Base-by-base conservation (phyloP, 495 filamentous ascomycete species). In the Penicillium cinerascens region DNA sequence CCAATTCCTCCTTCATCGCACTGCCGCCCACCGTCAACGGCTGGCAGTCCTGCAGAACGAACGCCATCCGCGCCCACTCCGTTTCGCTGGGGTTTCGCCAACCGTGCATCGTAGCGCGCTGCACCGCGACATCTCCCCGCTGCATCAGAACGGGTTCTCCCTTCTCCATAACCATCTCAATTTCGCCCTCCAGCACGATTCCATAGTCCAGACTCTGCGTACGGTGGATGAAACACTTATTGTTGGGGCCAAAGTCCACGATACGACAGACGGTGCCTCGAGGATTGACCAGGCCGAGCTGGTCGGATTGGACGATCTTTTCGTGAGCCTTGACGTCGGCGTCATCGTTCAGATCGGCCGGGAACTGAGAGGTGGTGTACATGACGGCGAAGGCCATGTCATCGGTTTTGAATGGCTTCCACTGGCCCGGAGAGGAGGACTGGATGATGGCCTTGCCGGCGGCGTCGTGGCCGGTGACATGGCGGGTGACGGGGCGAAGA, bases 171-270 rank as follows among this genome's bases (percentile, higher is more conserved):
- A 87, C 83, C 70, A 91, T 88, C 63, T 91, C 88, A 43, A 92
- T 37, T 58, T 79, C 63, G 0, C 89, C 89, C 61, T 91, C 87
- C n/a, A 93, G 51, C 22, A 93, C 80, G 49, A 91, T 76, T 3
- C 87, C 87, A 45, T 87, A 91, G 55, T 92, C 89, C 4, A 93
- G 66, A 15, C 78, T 83, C 59, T 83, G 76, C 3, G 89, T 91
- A 0, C 87, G 77, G 52, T 92, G 89, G 79, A 92, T 68, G 1
- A 73, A 33, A 78, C 37, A 85, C 74, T 63, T 83, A 79, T 59
- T 78, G 76, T 45, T 83, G 76, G 71, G 90, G 65, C 46, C 86
- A 73, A 77, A 90, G 83, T 67, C 88, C 59, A 58, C 88, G 75
- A 53, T 87, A 47, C 70, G 75, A 45, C 71, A 75, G 0, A 72